A percentile compares a stretch with the other conserved stretches of the same genome.
Evolutionary conservation across 2,329 filamentous ascomycete genomes (phyloP).

Genomic region (Epichloe aotearoae): DNA sequence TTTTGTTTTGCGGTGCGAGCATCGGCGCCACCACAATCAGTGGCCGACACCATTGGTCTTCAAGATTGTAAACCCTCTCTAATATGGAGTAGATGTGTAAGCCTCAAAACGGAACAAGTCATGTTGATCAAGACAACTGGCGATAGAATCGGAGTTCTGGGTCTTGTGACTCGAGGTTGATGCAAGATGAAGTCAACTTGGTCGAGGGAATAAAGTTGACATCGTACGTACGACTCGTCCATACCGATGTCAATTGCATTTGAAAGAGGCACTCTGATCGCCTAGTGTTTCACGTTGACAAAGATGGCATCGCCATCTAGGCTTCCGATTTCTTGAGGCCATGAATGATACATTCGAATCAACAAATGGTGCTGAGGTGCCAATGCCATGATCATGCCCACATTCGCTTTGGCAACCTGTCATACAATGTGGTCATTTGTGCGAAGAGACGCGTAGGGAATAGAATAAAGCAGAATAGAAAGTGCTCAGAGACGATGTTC

Average conservation of each 20-base stretch:
- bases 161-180: neutral
- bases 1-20: conserved; percentile 9
- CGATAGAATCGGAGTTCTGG: neutral
- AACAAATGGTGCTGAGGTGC: neutral
- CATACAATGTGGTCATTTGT: neutral
- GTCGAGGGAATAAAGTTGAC: neutral
- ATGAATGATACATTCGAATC: neutral
- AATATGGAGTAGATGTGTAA: neutral
- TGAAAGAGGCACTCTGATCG: neutral
- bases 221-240: neutral
- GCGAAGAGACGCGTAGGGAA: neutral
- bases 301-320: neutral
- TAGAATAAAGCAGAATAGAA: neutral
- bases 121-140: neutral
- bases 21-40: conserved; percentile 2
- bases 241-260: too few species aligned
- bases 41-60: neutral
- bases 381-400: neutral
- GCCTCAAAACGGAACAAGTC: neutral
- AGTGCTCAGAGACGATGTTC: neutral
- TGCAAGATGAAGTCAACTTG: neutral
- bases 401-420: neutral
- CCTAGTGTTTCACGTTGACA: neutral
- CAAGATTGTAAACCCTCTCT: neutral
- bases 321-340: too few species aligned